Evolutionary conservation across 2,329 filamentous ascomycete species (phyloP).

Genomic region (Cladorrhinum sp.): DNA sequence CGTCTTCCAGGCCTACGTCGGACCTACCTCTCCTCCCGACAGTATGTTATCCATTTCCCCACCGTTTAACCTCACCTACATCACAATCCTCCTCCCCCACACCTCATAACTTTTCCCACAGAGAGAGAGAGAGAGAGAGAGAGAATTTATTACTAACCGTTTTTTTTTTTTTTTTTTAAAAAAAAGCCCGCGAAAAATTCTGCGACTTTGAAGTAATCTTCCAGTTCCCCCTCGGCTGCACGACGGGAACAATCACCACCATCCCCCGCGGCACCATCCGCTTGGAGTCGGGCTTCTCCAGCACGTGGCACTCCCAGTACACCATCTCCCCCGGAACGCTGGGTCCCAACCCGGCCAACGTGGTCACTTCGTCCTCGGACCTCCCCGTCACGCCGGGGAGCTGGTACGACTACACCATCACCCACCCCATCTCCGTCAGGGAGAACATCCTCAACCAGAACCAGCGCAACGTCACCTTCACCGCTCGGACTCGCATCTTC

Average conservation of each 20-base stretch:
- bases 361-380: too few species aligned
- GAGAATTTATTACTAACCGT: too few species aligned
- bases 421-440: not conserved
- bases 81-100: too few species aligned
- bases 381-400: not conserved
- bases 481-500: slow-evolving; percentile 2
- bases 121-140: too few species aligned
- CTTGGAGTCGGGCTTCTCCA: not conserved
- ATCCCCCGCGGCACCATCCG: not conserved
- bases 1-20: not conserved
- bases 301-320: slow-evolving; percentile 6
- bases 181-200: not conserved
- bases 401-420: not conserved
- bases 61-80: too few species aligned
- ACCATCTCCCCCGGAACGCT: slow-evolving; percentile 1
- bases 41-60: too few species aligned
- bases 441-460: not conserved
- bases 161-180: too few species aligned
- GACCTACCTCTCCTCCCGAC: not conserved
- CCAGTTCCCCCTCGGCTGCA: slow-evolving; percentile 2
- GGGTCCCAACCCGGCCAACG: not conserved
- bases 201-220: slow-evolving; percentile 4
- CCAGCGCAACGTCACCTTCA: not conserved
- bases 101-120: too few species aligned
- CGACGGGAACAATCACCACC: not conserved